Evolutionary conservation across 176 grass and related monocot genomes (phyloP).

Genomic region (sorghum (Sorghum bicolor)): Sorghum_bicolor_NCBIv3 NC_012872.2:64951001-64951500

Average conservation of each 20-base stretch:
- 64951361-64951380: neutral
- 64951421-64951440: neutral
- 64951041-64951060: neutral
- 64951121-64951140: neutral
- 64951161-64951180: neutral
- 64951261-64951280: neutral
- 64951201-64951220: neutral
- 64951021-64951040: neutral
- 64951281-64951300: neutral
- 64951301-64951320: neutral
- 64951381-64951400: neutral
- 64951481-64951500: neutral
- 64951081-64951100: neutral
- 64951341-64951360: neutral
- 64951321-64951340: neutral
- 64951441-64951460: neutral
- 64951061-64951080: neutral
- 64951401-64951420: neutral
- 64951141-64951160: neutral
- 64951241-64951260: neutral
- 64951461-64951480: neutral
- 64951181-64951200: neutral
- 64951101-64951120: too few species aligned
- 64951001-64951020: neutral
- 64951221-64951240: neutral